Percentiles rank a stretch among this genome's conserved stretches.
phyloP scores from a whole-genome alignment of 306 rosid genomes.

The Prunus fruticosa region DNA sequence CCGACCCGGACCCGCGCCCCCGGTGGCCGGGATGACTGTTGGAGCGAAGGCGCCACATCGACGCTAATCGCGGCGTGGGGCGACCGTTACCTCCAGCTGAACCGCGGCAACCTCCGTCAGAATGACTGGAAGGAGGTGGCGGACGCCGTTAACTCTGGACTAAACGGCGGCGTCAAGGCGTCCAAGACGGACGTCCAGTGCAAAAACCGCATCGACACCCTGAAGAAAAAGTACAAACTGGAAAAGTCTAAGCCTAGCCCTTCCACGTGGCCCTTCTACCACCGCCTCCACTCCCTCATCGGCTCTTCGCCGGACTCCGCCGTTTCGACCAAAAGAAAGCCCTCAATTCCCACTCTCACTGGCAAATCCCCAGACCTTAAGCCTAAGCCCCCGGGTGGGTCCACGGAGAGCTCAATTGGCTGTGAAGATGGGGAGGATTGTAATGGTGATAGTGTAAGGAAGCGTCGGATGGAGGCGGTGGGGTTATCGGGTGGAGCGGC shows the following conservation, averaged over 20 bases:
- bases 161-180: conserved; percentile 33
- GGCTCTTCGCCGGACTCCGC: conserved; percentile 11
- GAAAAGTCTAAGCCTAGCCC: conserved; percentile 41
- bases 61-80: conserved; percentile 47
- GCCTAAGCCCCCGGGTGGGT: not conserved
- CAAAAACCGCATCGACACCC: conserved; percentile 49
- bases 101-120: conserved; percentile 53
- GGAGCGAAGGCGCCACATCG: conserved; percentile 50
- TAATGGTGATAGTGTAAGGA: conserved; percentile 8
- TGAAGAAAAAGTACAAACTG: conserved; percentile 54
- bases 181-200: conserved; percentile 43
- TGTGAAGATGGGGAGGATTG: conserved; percentile 10
- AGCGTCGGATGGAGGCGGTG: conserved; percentile 18
- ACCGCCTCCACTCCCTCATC: conserved; percentile 35
- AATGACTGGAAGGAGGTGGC: conserved; percentile 55
- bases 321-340: conserved; percentile 5
- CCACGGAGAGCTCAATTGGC: conserved; percentile 24
- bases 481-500: conserved; percentile 31
- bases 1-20: conserved; percentile 19
- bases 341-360: conserved; percentile 16
- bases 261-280: conserved; percentile 42
- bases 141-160: conserved; percentile 29
- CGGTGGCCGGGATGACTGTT: conserved; percentile 45
- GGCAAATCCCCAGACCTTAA: conserved; percentile 14
- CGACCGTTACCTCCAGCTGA: conserved; percentile 38